Base-by-base conservation (phyloP, 2,329 filamentous ascomycete species). In the Fusarium denticulatum region DNA sequence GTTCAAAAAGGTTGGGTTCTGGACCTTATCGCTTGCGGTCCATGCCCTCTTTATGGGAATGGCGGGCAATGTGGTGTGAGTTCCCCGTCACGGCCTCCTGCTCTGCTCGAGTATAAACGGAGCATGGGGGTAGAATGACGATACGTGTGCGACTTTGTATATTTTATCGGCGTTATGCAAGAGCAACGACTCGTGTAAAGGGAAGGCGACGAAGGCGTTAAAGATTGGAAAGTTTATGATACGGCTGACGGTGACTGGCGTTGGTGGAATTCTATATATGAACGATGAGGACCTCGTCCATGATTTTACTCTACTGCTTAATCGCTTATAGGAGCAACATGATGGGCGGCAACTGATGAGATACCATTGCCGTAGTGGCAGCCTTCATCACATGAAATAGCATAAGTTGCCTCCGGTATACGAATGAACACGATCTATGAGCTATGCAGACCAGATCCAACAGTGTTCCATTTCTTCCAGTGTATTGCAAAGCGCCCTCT, bases 1-100 rank as follows among this genome's bases (percentile, higher is more conserved):
- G 49, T 92, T 99, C 80, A 97, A 95, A 82, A 97, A 98, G 83
- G 96, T 97, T 34, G 96, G 96, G 37, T 92, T 98, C 78, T 99
- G 96, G 96, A 97, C 95, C 7, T 87, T 98, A 63, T 95, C 96
- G 77, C 86, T 99, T 64, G 94, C 96, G 12, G 93, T 96, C 13
- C 96, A 99, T 81, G 96, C 96, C 7, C 88, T 99, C 40, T 96
- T 98, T 80, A 93, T 98, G 85, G 96, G 96, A 15, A 93, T 98
- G 87, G 96, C 95, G 9, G 96, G 96, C 22, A 96, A 95, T 74
- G 85, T 91, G 68, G 87, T 91, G 57, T 90, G 76, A 79, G 39
- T 53, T 60, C 15, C 16, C 24, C 22, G 32, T 37, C 40, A 24
- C 22, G 12, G 40, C 37, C 34, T 56, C 47, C 52, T 43, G 46